phyloP scores from a whole-genome alignment of 164 flowering plant genomes.

The Protea cynaroides region DNA sequence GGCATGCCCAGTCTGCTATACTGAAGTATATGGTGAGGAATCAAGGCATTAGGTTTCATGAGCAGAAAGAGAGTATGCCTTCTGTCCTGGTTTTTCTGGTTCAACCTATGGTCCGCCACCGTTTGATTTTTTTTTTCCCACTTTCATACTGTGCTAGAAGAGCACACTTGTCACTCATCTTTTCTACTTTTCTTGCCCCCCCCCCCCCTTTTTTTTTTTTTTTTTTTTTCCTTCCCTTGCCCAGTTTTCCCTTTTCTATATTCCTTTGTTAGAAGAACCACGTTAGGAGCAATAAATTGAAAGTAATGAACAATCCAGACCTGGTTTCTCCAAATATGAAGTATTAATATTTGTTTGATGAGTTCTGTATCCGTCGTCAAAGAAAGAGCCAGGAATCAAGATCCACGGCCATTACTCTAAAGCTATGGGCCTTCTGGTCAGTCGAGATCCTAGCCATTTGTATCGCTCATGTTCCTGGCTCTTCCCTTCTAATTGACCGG shows the following conservation, averaged over 20 bases:
- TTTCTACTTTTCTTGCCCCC: background rate
- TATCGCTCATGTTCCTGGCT: no score
- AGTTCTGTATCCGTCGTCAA: no score
- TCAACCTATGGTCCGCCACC: background rate
- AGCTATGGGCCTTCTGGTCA: no score
- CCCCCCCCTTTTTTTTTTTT: background rate
- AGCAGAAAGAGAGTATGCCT: background rate
- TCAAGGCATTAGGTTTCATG: slow-evolving; percentile 18
- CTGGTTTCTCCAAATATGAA: background rate
- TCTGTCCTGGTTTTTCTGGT: background rate
- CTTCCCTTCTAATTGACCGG: no score
- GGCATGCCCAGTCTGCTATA: slow-evolving; percentile 70
- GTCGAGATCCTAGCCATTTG: no score
- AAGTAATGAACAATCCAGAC: background rate
- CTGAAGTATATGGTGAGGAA: slow-evolving; percentile 46
- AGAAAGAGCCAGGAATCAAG: no score
- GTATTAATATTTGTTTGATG: background rate
- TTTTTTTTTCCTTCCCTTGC: background rate
- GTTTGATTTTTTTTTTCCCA: background rate
- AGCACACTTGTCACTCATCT: background rate
- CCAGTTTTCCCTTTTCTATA: background rate
- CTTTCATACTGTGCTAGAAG: background rate
- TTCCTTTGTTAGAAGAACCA: background rate
- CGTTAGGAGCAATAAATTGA: background rate
- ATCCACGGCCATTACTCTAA: no score